Evolutionary conservation across 2,329 filamentous ascomycete genomes (phyloP).

Genomic region (Calonectria hongkongensis): DNA sequence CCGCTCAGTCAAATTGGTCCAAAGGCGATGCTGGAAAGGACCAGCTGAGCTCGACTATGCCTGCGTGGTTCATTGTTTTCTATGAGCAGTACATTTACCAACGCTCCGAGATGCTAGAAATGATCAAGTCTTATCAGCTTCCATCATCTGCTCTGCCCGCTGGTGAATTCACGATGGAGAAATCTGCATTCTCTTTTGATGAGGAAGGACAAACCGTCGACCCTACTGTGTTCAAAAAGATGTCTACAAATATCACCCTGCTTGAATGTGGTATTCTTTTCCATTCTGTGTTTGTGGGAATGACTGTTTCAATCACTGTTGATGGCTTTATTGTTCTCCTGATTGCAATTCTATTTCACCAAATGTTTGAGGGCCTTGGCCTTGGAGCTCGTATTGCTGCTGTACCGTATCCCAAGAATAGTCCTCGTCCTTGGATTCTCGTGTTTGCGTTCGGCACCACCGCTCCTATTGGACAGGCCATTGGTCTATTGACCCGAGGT

Average conservation of each 20-base stretch:
- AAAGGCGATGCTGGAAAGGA: slow-evolving; percentile 56
- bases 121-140: slow-evolving; percentile 64
- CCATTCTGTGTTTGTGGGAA: slow-evolving; percentile 85
- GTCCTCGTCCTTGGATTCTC: slow-evolving; percentile 76
- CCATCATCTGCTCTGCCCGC: slow-evolving; percentile 50
- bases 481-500: slow-evolving; percentile 74
- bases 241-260: slow-evolving; percentile 83
- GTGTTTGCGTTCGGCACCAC: slow-evolving; percentile 79
- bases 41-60: slow-evolving; percentile 65
- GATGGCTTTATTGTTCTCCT: slow-evolving; percentile 81
- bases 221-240: slow-evolving; percentile 72
- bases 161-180: slow-evolving; percentile 56
- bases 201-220: slow-evolving; percentile 67
- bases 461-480: slow-evolving; percentile 78
- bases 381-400: slow-evolving; percentile 82
- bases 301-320: slow-evolving; percentile 81
- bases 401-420: slow-evolving; percentile 75
- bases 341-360: slow-evolving; percentile 82
- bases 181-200: slow-evolving; percentile 61
- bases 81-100: slow-evolving; percentile 79
- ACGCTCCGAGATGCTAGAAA: slow-evolving; percentile 74
- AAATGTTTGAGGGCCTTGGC: slow-evolving; percentile 81
- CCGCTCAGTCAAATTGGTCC: slow-evolving; percentile 55
- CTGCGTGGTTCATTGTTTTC: slow-evolving; percentile 77
- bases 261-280: slow-evolving; percentile 87